These are phyloP conservation scores for Persicaria tinctoria DNA, from an alignment of 148 eudicot genomes.

Conservation along the genomic window DNA sequence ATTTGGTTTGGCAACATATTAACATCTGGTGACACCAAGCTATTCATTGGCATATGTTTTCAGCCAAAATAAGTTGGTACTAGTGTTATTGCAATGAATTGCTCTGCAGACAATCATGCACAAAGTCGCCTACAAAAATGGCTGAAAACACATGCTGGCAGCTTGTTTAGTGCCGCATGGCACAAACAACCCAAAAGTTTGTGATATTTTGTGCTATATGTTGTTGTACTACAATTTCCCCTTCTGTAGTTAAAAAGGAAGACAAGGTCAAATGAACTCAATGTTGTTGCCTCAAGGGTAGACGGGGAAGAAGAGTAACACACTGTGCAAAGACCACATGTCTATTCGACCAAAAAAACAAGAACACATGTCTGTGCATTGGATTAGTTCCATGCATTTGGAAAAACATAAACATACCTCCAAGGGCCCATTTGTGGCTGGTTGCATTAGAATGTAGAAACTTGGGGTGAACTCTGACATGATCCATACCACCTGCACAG, in stretches of 20 bases:
- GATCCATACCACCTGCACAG: constrained; percentile 89
- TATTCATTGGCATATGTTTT: too few species aligned
- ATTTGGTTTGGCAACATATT: too few species aligned
- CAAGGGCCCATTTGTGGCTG: constrained; percentile 95
- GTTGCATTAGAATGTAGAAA: constrained; percentile 97
- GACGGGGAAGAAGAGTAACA: neutral
- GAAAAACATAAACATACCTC: constrained; percentile 36
- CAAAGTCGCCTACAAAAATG: too few species aligned
- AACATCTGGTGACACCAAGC: too few species aligned
- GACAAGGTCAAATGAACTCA: neutral
- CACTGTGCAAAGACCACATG: neutral
- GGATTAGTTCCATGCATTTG: neutral
- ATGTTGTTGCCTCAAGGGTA: neutral
- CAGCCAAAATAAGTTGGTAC: too few species aligned
- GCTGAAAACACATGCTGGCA: too few species aligned
- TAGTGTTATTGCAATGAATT: too few species aligned
- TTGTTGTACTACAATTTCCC: too few species aligned
- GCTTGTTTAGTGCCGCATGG: too few species aligned
- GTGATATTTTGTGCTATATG: too few species aligned
- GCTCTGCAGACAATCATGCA: too few species aligned
- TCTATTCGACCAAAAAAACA: neutral
- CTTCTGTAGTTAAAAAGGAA: neutral
- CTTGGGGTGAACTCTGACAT: constrained; percentile 93
- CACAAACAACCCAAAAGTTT: too few species aligned
- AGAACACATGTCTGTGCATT: neutral